Conservation (phyloP, 106 monocot species). For the Vanilla planifolia region DNA sequence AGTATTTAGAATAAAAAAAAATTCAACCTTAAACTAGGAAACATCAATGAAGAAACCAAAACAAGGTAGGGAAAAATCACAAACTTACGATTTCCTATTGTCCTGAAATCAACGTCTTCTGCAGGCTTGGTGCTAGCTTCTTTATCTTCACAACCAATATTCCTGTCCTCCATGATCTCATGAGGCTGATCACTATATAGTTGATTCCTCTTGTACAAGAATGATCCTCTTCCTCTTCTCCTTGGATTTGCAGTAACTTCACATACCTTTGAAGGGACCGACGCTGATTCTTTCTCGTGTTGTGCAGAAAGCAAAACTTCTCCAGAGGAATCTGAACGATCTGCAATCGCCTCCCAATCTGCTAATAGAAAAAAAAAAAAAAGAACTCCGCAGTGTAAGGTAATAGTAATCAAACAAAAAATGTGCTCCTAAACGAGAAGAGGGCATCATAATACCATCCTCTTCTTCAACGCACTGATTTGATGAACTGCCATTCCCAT, state of each 20-base stretch:
- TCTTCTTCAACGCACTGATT: slow-evolving; percentile 9
- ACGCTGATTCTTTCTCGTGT: background rate
- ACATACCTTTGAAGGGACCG: background rate
- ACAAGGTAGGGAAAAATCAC: background rate
- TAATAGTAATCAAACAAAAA: background rate
- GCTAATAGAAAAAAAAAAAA: background rate
- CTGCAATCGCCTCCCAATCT: slow-evolving; percentile 61
- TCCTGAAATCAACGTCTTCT: background rate
- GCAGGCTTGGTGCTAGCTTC: slow-evolving; percentile 1
- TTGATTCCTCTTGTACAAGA: slow-evolving; percentile 34
- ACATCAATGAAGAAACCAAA: background rate
- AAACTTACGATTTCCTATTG: slow-evolving; percentile 7
- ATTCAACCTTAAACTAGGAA: background rate
- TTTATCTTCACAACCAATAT: slow-evolving; percentile 18
- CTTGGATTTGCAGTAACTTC: background rate
- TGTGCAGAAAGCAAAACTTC: slow-evolving; percentile 8
- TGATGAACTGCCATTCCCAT: background rate
- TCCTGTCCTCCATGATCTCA: background rate
- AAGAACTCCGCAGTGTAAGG: background rate
- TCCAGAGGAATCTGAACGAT: slow-evolving; percentile 3
- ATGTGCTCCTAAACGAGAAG: too few species aligned
- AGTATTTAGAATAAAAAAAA: background rate
- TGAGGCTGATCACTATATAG: slow-evolving; percentile 53
- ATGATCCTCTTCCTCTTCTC: slow-evolving; percentile 36
- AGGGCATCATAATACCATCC: slow-evolving; percentile 11